phyloP scores from a whole-genome alignment of 2,329 filamentous ascomycete species.

The Alternaria metachromatica region DNA sequence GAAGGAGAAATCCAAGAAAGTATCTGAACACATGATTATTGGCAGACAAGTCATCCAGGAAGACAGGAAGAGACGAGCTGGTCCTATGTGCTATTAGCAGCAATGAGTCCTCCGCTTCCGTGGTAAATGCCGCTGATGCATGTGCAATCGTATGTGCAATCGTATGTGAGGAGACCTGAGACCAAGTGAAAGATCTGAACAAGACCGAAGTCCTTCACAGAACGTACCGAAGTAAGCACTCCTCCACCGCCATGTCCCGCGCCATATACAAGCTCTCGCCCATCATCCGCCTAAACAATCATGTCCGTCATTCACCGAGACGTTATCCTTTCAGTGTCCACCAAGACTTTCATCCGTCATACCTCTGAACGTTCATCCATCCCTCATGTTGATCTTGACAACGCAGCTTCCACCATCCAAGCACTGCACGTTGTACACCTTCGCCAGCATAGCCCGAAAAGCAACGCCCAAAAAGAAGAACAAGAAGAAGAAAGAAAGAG shows the following conservation, averaged over 20 bases:
- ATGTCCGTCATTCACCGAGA: not conserved
- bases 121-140: constrained; percentile 3
- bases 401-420: not conserved
- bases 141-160: constrained; percentile 3
- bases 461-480: constrained; percentile 5
- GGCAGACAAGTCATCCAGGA: constrained; percentile 16
- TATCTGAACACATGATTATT: constrained; percentile 24
- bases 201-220: constrained; percentile 19
- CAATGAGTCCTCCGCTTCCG: constrained; percentile 20
- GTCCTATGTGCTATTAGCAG: constrained; percentile 35
- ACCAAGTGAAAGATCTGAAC: constrained; percentile 28
- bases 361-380: not conserved
- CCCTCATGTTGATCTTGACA: not conserved
- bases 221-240: constrained; percentile 18
- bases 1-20: constrained; percentile 4
- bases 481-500: not conserved
- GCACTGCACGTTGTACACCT: not conserved
- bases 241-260: not conserved
- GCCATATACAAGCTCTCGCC: not conserved
- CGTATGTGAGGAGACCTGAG: constrained; percentile 13
- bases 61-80: constrained; percentile 23
- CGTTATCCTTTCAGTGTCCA: not conserved
- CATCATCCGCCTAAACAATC: constrained; percentile 1
- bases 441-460: not conserved
- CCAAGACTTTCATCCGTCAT: not conserved